Conservation (phyloP, 169 alveolate genomes). For the Toxoplasma gondii region DNA sequence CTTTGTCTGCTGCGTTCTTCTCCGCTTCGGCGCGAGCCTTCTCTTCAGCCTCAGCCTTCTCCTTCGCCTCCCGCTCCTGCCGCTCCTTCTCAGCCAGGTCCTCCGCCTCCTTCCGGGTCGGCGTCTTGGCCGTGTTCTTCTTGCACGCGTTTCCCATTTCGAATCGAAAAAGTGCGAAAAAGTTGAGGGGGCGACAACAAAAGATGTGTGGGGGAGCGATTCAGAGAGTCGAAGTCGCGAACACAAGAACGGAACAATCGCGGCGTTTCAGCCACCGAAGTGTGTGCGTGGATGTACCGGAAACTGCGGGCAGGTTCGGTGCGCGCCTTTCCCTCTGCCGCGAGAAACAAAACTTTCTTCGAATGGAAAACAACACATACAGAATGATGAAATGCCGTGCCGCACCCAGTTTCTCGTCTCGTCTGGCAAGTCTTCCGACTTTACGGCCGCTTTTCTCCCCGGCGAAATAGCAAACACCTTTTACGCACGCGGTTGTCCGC, state of each 20-base stretch:
- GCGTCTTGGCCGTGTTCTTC: conserved; percentile 76
- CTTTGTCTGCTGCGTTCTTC: neutral
- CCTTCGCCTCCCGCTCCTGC: conserved; percentile 63
- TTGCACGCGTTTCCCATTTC: conserved; percentile 71
- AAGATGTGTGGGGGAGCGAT: neutral
- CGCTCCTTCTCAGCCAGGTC: conserved; percentile 71
- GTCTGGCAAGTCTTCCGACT: neutral
- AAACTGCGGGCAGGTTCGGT: neutral
- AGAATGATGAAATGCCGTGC: neutral
- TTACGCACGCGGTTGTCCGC: neutral
- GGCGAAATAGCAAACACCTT: neutral
- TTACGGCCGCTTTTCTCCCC: neutral
- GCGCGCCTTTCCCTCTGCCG: neutral
- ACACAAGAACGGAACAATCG: neutral
- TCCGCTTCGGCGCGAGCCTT: conserved; percentile 58
- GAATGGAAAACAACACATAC: too few species aligned
- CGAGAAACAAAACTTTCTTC: neutral
- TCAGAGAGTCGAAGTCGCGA: neutral
- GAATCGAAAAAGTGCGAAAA: neutral
- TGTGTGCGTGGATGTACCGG: neutral
- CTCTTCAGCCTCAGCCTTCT: conserved; percentile 69
- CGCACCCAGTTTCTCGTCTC: neutral
- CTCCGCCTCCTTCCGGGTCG: conserved; percentile 77
- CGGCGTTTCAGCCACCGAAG: neutral
- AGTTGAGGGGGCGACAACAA: neutral